Conservation (phyloP, 441 rosid genomes). For the Pelargonium cotyledonis region DNA sequence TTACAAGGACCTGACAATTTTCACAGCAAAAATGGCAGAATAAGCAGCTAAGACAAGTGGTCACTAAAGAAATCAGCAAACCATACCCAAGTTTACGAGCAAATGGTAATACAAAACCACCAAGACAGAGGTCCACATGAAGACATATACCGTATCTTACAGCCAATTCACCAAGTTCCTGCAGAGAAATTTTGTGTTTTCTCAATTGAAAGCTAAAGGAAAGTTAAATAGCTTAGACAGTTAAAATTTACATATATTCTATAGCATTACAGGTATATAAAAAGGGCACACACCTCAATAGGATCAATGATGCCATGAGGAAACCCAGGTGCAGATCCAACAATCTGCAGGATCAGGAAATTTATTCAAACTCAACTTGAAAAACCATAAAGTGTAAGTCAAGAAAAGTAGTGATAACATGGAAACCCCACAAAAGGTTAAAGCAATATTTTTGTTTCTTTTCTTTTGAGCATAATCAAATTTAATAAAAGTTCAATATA, state of each 20-base stretch:
- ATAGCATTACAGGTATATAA: conserved; percentile 2
- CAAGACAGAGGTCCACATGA: conserved; percentile 98
- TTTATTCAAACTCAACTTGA: conserved; percentile 19
- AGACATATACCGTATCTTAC: conserved; percentile 66
- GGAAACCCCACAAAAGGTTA: conserved; percentile 5
- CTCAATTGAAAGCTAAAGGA: neutral
- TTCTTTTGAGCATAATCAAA: neutral
- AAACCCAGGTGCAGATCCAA: conserved; percentile 96
- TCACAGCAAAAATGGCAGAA: neutral
- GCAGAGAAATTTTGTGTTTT: conserved; percentile 18
- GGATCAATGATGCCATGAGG: conserved; percentile 99
- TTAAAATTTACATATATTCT: conserved; percentile 12
- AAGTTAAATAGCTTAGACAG: neutral
- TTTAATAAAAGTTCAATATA: neutral
- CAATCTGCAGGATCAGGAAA: conserved; percentile 53
- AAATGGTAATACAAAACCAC: conserved; percentile 95
- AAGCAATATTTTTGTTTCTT: neutral
- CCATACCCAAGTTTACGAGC: conserved; percentile 87
- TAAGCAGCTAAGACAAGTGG: neutral
- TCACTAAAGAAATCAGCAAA: conserved; percentile 8
- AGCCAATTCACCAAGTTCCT: conserved; percentile 94
- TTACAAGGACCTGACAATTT: conserved; percentile 7
- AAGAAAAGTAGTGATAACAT: conserved; percentile 15
- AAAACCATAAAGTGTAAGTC: conserved; percentile 12
- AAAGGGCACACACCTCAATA: conserved; percentile 54